Evolutionary conservation across 1,284 basidiomycete genomes (phyloP).

Genomic region (Anthracocystis setariae): DNA sequence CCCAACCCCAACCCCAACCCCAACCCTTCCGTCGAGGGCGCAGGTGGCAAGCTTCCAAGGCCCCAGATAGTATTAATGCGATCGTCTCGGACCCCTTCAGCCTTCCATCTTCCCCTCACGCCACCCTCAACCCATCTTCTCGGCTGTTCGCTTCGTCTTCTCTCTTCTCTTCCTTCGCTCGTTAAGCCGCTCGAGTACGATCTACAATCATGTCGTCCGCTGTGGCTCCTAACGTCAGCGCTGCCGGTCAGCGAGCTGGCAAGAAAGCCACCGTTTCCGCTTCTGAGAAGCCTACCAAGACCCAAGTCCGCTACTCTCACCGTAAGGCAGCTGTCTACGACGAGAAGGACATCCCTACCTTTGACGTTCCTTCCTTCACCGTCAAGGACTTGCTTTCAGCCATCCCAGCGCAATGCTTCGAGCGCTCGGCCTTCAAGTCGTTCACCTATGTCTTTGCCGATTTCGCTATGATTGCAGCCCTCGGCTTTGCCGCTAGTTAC

Average conservation of each 20-base stretch:
- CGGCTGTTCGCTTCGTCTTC: constrained; percentile 1
- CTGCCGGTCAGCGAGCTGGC: constrained; percentile 53
- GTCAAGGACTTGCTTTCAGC: constrained; percentile 85
- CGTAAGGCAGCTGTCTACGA: constrained; percentile 59
- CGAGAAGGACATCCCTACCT: constrained; percentile 67
- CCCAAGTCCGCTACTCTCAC: constrained; percentile 56
- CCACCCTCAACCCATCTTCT: constrained; percentile 1
- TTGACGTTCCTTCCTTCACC: constrained; percentile 80
- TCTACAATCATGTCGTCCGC: constrained; percentile 45
- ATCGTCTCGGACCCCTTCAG: neutral
- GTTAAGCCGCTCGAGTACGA: constrained; percentile 4
- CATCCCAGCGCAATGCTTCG: constrained; percentile 91
- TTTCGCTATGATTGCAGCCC: constrained; percentile 75
- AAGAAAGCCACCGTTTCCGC: constrained; percentile 35
- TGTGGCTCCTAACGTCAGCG: constrained; percentile 49
- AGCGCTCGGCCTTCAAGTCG: constrained; percentile 87
- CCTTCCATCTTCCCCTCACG: constrained; percentile 9
- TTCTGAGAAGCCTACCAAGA: constrained; percentile 37
- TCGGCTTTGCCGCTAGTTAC: constrained; percentile 78
- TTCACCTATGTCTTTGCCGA: constrained; percentile 86
- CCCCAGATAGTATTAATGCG: constrained; percentile 18
- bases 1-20: no score
- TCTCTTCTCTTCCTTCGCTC: neutral
- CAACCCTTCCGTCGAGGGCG: no score
- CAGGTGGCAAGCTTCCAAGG: neutral